Evolutionary conservation across 2,329 filamentous ascomycete species (phyloP).

Genomic region (Alternaria sp.): DNA sequence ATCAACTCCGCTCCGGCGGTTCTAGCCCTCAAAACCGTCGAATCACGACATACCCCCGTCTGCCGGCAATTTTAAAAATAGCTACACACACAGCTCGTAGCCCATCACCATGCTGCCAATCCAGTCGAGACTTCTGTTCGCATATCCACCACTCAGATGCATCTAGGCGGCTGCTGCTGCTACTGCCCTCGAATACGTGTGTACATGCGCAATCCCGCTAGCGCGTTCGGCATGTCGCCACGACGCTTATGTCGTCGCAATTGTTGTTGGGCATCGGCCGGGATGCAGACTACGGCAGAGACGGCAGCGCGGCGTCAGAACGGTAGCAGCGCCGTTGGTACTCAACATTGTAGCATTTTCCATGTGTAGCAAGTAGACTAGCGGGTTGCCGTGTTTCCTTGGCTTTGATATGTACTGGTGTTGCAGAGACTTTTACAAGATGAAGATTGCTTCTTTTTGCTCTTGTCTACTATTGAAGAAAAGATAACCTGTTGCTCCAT

Average conservation of each 20-base stretch:
- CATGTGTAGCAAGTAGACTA: background rate
- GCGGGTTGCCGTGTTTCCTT: background rate
- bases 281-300: background rate
- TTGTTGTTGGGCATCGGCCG: background rate
- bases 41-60: too few relatives aligned
- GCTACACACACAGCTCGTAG: too few relatives aligned
- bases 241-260: background rate
- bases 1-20: too few relatives aligned
- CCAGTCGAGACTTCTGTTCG: too few relatives aligned
- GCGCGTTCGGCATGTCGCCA: conserved; percentile 1
- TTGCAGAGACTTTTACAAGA: background rate
- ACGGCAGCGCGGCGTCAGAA: background rate
- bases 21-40: too few relatives aligned
- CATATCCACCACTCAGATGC: too few relatives aligned
- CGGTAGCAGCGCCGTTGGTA: background rate
- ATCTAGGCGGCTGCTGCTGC: too few relatives aligned
- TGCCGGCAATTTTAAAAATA: too few relatives aligned
- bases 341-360: background rate
- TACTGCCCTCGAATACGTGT: too few relatives aligned
- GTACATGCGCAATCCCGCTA: background rate
- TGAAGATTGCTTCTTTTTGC: accelerated
- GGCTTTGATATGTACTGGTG: background rate
- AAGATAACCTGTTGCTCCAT: background rate
- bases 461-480: too few relatives aligned
- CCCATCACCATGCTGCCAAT: too few relatives aligned